A percentile compares a stretch with the other conserved stretches of the same genome.
These are phyloP conservation scores for Puccinia polysora DNA, from an alignment of 1,284 basidiomycete species.

Conservation along the genomic window DNA sequence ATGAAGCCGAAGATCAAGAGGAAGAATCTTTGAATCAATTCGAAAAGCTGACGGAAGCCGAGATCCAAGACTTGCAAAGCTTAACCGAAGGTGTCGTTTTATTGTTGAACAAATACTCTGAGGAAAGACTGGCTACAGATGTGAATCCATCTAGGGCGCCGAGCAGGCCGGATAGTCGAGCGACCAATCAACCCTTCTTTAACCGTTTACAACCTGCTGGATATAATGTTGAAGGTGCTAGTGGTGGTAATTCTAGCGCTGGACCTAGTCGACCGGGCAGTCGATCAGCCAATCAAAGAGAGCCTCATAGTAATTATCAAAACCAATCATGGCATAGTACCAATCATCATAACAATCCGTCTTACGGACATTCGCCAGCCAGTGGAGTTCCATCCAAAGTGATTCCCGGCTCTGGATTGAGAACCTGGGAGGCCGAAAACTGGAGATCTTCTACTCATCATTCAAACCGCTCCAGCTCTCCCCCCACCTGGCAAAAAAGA, in stretches of 20 bases:
- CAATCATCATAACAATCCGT: constrained; percentile 8
- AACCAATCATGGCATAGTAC: background rate
- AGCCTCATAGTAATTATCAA: background rate
- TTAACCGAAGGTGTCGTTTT: constrained; percentile 40
- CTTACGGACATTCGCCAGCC: no score
- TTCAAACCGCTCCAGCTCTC: no score
- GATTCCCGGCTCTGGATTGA: no score
- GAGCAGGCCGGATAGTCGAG: constrained; percentile 39
- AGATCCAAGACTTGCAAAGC: constrained; percentile 32
- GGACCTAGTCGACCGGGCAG: constrained; percentile 25
- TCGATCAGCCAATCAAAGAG: constrained; percentile 22
- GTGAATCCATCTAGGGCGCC: constrained; percentile 26
- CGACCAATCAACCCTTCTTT: constrained; percentile 7
- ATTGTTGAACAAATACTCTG: constrained; percentile 36
- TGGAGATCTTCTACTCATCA: no score
- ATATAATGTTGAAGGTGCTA: background rate
- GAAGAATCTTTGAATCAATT: constrained; percentile 9
- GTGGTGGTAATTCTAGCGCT: constrained; percentile 9
- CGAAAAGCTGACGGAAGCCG: constrained; percentile 9
- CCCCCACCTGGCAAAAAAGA: no score
- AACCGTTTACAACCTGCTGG: constrained; percentile 1
- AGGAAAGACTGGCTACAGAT: constrained; percentile 41
- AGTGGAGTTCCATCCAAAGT: no score
- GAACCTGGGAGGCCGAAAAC: no score
- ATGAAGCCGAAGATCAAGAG: constrained; percentile 25